phyloP scores from a whole-genome alignment of 768 basidiomycete genomes.

The Mrakia blollopis region DNA sequence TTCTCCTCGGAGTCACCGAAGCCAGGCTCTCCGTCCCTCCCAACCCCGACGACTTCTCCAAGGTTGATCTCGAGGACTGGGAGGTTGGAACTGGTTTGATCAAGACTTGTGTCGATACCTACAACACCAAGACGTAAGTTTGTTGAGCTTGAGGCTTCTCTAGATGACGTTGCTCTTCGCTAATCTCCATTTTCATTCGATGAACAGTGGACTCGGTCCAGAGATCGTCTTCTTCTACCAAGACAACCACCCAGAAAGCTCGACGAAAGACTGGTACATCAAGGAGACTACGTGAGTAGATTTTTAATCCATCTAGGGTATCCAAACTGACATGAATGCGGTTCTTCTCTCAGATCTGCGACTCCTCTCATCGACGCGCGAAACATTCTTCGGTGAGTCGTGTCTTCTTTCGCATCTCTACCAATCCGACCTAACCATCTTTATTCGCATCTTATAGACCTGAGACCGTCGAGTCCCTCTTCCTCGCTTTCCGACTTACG shows the following conservation, averaged over 20 bases:
- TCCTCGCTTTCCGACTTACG: conserved; percentile 83
- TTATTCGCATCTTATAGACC: conserved; percentile 52
- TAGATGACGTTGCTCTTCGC: conserved; percentile 50
- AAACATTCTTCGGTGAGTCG: conserved; percentile 74
- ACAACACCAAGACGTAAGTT: conserved; percentile 36
- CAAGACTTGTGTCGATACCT: conserved; percentile 77
- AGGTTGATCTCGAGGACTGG: conserved; percentile 70
- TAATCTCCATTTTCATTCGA: conserved; percentile 26
- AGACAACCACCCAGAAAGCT: conserved; percentile 52
- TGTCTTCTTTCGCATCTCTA: conserved; percentile 56
- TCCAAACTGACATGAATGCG: not conserved
- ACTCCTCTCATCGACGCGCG: conserved; percentile 64
- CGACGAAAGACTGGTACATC: conserved; percentile 80
- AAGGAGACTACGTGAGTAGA: conserved; percentile 48
- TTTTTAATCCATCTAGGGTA: no score
- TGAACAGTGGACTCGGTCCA: conserved; percentile 68
- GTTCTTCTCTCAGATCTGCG: conserved; percentile 9
- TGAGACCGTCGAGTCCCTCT: conserved; percentile 90
- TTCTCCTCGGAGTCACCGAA: conserved; percentile 78
- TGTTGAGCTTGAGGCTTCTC: conserved; percentile 16
- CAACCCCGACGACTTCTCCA: conserved; percentile 56
- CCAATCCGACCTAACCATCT: not conserved
- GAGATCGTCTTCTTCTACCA: conserved; percentile 84
- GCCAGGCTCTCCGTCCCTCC: conserved; percentile 62
- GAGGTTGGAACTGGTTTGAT: conserved; percentile 71